phyloP scores from a whole-genome alignment of 441 rosid genomes.

The Eutrema salsugineum region DNA sequence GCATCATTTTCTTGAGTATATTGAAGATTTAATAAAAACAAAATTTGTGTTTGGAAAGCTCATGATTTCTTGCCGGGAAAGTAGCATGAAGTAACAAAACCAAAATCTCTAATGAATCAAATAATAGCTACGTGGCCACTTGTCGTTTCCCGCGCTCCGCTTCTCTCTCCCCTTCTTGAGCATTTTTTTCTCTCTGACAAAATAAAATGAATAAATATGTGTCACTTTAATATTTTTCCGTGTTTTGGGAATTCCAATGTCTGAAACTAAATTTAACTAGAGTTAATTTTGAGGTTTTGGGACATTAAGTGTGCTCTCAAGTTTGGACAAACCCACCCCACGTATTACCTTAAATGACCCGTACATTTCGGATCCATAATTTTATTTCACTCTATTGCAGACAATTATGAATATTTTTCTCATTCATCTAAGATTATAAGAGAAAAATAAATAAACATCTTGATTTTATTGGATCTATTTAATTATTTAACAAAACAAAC shows the following conservation, averaged over 20 bases:
- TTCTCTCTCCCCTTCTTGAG: constrained; percentile 20
- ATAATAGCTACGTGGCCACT: constrained; percentile 17
- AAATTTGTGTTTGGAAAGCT: background rate
- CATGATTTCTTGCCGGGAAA: constrained; percentile 15
- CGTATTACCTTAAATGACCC: constrained; percentile 19
- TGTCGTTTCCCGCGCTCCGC: constrained; percentile 28
- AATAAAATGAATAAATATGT: background rate
- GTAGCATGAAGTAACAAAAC: constrained; percentile 6
- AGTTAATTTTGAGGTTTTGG: background rate
- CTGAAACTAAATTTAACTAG: constrained; percentile 6
- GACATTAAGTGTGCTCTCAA: constrained; percentile 15
- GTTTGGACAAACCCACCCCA: constrained; percentile 22
- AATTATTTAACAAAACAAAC: background rate
- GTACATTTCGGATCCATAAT: constrained; percentile 26
- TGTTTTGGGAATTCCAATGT: constrained; percentile 8
- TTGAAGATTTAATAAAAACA: background rate
- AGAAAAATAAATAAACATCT: background rate
- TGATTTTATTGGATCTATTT: background rate
- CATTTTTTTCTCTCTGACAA: constrained; percentile 14
- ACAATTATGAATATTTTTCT: background rate
- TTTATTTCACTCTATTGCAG: background rate
- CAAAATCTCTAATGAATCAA: constrained; percentile 10
- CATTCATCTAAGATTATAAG: background rate
- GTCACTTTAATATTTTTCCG: background rate
- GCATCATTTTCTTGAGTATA: constrained; percentile 14